Percentiles rank a stretch among this genome's conserved stretches.
phyloP scores from a whole-genome alignment of 371 early-diverging fungal genomes.

The Chytridiales sp. region DNA sequence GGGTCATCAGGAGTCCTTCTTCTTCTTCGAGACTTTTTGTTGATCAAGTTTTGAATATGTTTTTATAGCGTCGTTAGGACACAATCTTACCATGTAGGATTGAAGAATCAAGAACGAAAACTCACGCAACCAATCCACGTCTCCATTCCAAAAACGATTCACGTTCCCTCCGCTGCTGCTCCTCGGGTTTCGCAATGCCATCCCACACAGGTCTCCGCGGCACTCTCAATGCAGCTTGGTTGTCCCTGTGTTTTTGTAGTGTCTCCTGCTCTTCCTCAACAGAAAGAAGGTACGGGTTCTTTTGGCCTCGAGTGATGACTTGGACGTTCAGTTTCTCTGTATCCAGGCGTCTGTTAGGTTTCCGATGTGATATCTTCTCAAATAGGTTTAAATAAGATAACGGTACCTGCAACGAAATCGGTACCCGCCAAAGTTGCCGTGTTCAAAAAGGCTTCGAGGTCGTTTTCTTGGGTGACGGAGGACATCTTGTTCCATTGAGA shows the following conservation, averaged over 20 bases:
- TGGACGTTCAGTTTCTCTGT: constrained; percentile 80
- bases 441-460: constrained; percentile 91
- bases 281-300: constrained; percentile 79
- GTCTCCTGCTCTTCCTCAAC: constrained; percentile 74
- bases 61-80: too few relatives aligned
- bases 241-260: constrained; percentile 72
- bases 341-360: not conserved
- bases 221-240: constrained; percentile 64
- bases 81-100: too few relatives aligned
- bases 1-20: constrained; percentile 87
- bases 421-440: constrained; percentile 95
- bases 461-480: constrained; percentile 94
- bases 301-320: constrained; percentile 68
- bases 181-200: constrained; percentile 72
- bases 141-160: constrained; percentile 92
- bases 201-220: constrained; percentile 85
- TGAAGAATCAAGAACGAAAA: too few relatives aligned
- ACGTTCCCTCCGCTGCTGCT: constrained; percentile 80
- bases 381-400: constrained; percentile 1
- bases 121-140: constrained; percentile 60
- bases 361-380: constrained; percentile 12
- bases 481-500: constrained; percentile 84
- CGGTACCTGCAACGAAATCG: constrained; percentile 88
- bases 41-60: too few relatives aligned
- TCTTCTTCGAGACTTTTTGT: constrained; percentile 75